These are phyloP conservation scores for Saxophila tyrrhenica DNA, from an alignment of 495 filamentous ascomycete species.

Conservation along the genomic window DNA sequence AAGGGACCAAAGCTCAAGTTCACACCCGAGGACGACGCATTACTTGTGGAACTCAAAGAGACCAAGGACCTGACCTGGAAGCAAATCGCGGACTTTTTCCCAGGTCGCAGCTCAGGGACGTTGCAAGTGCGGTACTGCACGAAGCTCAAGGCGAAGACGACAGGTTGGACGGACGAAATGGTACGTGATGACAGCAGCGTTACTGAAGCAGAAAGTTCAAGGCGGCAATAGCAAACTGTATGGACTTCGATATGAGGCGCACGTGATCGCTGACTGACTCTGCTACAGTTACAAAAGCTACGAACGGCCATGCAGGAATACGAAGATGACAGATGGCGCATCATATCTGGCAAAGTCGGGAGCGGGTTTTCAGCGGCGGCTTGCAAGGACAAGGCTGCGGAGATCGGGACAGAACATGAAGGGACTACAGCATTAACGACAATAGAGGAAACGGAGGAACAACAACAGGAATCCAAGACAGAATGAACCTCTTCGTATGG, in stretches of 20 bases:
- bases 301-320: slow-evolving; percentile 73
- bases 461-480: background rate
- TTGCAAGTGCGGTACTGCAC: slow-evolving; percentile 90
- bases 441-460: background rate
- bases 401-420: slow-evolving; percentile 28
- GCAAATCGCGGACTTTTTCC: slow-evolving; percentile 90
- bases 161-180: slow-evolving; percentile 85
- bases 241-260: slow-evolving; percentile 3
- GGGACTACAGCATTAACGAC: background rate
- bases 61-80: slow-evolving; percentile 90
- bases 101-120: slow-evolving; percentile 74
- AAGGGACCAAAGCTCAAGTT: slow-evolving; percentile 81
- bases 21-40: slow-evolving; percentile 74
- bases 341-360: slow-evolving; percentile 77
- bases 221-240: background rate
- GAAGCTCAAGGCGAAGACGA: slow-evolving; percentile 82
- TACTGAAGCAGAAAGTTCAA: background rate
- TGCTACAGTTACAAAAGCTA: slow-evolving; percentile 59
- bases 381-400: slow-evolving; percentile 66
- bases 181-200: slow-evolving; percentile 39
- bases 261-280: slow-evolving; percentile 23
- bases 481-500: background rate
- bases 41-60: slow-evolving; percentile 81
- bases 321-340: slow-evolving; percentile 80
- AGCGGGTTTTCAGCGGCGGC: slow-evolving; percentile 72